Evolutionary conservation across 352 stramenopile genomes (phyloP).

Genomic region (Phytopythium ostracodes): DNA sequence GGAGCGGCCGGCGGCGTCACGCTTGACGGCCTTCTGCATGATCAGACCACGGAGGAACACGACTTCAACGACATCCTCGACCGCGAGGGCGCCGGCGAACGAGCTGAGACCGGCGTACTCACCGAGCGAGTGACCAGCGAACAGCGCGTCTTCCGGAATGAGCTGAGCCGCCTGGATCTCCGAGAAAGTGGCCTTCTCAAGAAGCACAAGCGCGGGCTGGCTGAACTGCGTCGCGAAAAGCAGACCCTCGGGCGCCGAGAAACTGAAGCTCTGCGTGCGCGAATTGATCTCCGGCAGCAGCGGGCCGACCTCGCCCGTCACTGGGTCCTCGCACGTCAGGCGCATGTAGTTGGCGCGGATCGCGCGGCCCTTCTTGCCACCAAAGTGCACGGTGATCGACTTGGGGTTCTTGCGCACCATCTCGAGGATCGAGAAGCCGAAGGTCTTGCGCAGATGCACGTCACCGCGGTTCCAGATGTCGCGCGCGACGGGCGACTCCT

Average conservation of each 20-base stretch:
- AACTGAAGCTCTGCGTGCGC: slow-evolving; percentile 83
- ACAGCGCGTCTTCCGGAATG: slow-evolving; percentile 68
- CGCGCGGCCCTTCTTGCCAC: slow-evolving; percentile 63
- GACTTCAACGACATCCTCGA: slow-evolving; percentile 75
- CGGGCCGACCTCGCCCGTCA: slow-evolving; percentile 42
- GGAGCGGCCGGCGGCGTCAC: slow-evolving; percentile 56
- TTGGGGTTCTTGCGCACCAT: slow-evolving; percentile 87
- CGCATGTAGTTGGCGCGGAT: slow-evolving; percentile 88
- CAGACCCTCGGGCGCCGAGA: slow-evolving; percentile 67
- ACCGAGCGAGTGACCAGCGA: slow-evolving; percentile 86
- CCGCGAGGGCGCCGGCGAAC: slow-evolving; percentile 61
- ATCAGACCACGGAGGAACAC: slow-evolving; percentile 81
- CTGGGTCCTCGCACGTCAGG: slow-evolving; percentile 60
- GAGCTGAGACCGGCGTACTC: slow-evolving; percentile 84
- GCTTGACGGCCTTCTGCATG: slow-evolving; percentile 57
- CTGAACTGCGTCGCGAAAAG: slow-evolving; percentile 87
- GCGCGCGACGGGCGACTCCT: slow-evolving; percentile 56
- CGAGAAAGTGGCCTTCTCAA: slow-evolving; percentile 84
- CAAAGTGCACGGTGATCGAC: slow-evolving; percentile 85
- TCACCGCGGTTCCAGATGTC: slow-evolving; percentile 84
- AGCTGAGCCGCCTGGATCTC: slow-evolving; percentile 71
- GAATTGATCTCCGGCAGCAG: slow-evolving; percentile 78
- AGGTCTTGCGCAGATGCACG: slow-evolving; percentile 58
- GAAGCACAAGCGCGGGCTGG: slow-evolving; percentile 74
- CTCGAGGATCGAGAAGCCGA: slow-evolving; percentile 87